Evolutionary conservation across 176 grass and related monocot genomes (phyloP).

Genomic region (Oryza coarctata): DNA sequence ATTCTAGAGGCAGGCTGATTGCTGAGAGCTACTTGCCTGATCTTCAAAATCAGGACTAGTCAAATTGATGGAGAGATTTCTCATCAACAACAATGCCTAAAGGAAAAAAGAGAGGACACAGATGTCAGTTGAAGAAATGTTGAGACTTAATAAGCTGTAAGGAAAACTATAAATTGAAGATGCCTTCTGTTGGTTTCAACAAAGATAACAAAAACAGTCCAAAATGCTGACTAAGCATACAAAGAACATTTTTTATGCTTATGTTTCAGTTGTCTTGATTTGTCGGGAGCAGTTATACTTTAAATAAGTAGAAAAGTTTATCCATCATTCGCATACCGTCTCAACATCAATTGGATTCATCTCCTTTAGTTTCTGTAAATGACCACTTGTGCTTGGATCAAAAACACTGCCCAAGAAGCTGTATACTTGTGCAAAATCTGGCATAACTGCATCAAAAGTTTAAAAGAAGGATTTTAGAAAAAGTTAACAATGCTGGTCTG

Average conservation of each 20-base stretch:
- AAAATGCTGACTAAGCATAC: constrained; percentile 3
- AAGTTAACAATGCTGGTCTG: constrained; percentile 10
- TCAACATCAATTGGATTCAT: constrained; percentile 99
- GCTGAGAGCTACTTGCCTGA: constrained; percentile 65
- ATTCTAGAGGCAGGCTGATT: constrained; percentile 25
- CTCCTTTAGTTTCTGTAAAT: constrained; percentile 94
- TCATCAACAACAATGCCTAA: constrained; percentile 94
- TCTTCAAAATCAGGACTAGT: constrained; percentile 95
- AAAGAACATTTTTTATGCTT: not conserved
- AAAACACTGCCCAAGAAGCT: constrained; percentile 90
- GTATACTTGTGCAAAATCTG: constrained; percentile 92
- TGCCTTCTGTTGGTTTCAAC: constrained; percentile 13
- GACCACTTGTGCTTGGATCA: constrained; percentile 87
- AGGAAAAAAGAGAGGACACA: constrained; percentile 17
- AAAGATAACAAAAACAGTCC: constrained; percentile 1
- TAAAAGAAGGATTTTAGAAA: not conserved
- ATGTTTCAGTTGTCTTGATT: not conserved
- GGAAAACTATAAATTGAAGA: constrained; percentile 20
- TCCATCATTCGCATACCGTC: constrained; percentile 59
- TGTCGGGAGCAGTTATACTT: constrained; percentile 7
- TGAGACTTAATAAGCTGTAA: not conserved
- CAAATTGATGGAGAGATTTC: constrained; percentile 96
- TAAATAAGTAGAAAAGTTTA: not conserved
- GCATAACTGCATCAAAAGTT: constrained; percentile 66
- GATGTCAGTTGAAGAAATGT: constrained; percentile 22